Conservation (phyloP, 495 filamentous ascomycete species). For the Staphylotrichum tortipilum region DNA sequence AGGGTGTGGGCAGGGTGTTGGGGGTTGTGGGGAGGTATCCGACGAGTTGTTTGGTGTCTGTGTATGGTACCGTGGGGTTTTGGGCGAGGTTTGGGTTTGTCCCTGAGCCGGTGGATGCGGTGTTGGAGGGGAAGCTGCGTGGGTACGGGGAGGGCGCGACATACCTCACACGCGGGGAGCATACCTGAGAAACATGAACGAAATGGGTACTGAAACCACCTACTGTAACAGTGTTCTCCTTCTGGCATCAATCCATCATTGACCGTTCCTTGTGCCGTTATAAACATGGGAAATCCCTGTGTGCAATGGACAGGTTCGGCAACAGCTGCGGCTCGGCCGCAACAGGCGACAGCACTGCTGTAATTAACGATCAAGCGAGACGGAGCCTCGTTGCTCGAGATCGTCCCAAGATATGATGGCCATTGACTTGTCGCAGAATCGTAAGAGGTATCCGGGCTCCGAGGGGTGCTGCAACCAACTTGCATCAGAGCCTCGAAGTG, state of each 20-base stretch:
- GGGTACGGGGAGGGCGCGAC: slow-evolving; percentile 24
- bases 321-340: too few relatives aligned
- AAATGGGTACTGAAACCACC: too few relatives aligned
- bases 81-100: slow-evolving; percentile 30
- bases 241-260: too few relatives aligned
- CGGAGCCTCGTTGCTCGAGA: background rate
- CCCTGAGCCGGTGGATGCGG: slow-evolving; percentile 8
- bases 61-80: slow-evolving; percentile 28
- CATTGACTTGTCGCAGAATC: background rate
- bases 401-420: background rate
- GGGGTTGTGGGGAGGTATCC: slow-evolving; percentile 13
- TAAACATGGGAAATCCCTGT: too few relatives aligned
- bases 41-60: slow-evolving; percentile 25
- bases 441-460: background rate
- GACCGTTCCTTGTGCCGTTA: too few relatives aligned
- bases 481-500: too few relatives aligned
- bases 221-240: too few relatives aligned
- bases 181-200: too few relatives aligned
- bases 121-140: slow-evolving; percentile 19
- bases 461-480: slow-evolving; percentile 1
- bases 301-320: too few relatives aligned
- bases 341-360: too few relatives aligned
- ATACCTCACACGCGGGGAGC: slow-evolving; percentile 20
- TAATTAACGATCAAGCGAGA: background rate
- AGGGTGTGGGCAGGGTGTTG: slow-evolving; percentile 13